Conservation (phyloP, 2,329 filamentous ascomycete genomes). For the Arthroderma uncinatum region DNA sequence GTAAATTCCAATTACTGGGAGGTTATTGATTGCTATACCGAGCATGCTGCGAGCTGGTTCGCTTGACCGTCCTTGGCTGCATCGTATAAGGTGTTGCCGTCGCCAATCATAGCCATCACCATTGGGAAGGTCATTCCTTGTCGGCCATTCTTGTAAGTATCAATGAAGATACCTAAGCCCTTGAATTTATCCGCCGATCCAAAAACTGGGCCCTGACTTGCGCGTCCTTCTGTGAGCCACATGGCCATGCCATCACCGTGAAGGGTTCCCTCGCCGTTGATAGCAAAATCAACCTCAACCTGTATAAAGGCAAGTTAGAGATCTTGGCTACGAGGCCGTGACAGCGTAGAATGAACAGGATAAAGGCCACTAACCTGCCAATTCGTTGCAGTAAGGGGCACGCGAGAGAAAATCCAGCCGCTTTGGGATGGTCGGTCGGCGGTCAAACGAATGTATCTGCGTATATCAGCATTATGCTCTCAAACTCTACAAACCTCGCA, state of each 20-base stretch:
- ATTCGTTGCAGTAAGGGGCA: slow-evolving; percentile 92
- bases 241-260: slow-evolving; percentile 95
- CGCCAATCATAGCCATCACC: slow-evolving; percentile 96
- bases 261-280: slow-evolving; percentile 76
- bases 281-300: slow-evolving; percentile 90
- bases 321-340: not conserved
- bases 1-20: not conserved
- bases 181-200: slow-evolving; percentile 82
- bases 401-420: slow-evolving; percentile 87
- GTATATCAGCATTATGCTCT: slow-evolving; percentile 18
- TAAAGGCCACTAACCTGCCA: slow-evolving; percentile 58
- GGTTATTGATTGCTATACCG: slow-evolving; percentile 38
- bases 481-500: not conserved
- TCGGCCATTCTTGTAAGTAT: slow-evolving; percentile 99
- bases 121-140: slow-evolving; percentile 93
- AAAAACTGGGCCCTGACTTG: slow-evolving; percentile 69
- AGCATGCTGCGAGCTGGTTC: slow-evolving; percentile 88
- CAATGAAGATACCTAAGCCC: slow-evolving; percentile 87
- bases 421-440: slow-evolving; percentile 81
- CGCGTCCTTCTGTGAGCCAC: slow-evolving; percentile 94
- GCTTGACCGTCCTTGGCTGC: slow-evolving; percentile 89
- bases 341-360: not conserved
- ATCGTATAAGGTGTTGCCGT: slow-evolving; percentile 80
- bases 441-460: slow-evolving; percentile 81
- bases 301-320: slow-evolving; percentile 21